Percentiles rank a stretch among this genome's conserved stretches.
Evolutionary conservation across 352 stramenopile genomes (phyloP).

Genomic region (Hyaloperonospora brassicae): DNA sequence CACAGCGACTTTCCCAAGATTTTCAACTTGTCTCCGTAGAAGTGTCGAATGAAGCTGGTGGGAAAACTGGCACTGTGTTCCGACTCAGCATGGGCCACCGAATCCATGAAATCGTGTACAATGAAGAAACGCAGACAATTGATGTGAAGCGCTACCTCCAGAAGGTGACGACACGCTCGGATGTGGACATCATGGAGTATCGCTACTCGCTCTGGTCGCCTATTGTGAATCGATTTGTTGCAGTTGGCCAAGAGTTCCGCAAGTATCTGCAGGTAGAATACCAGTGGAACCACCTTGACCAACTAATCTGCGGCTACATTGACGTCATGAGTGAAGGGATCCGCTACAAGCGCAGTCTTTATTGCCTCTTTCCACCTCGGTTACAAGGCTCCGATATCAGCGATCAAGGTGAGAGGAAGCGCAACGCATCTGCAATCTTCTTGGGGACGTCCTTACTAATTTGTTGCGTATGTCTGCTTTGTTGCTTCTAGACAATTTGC

Average conservation of each 20-base stretch:
- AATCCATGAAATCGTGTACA: slow-evolving; percentile 84
- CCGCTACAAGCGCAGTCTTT: slow-evolving; percentile 72
- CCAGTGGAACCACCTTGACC: slow-evolving; percentile 81
- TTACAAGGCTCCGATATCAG: slow-evolving; percentile 24
- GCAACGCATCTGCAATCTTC: not conserved
- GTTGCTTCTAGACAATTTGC: slow-evolving; percentile 37
- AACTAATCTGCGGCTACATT: slow-evolving; percentile 81
- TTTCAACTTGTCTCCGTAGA: slow-evolving; percentile 80
- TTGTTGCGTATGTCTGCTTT: not conserved
- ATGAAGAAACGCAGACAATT: slow-evolving; percentile 78
- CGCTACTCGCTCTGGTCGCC: slow-evolving; percentile 74
- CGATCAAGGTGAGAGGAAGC: slow-evolving; percentile 24
- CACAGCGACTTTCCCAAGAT: slow-evolving; percentile 74
- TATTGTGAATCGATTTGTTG: slow-evolving; percentile 52
- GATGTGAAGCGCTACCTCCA: slow-evolving; percentile 83
- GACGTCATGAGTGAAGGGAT: slow-evolving; percentile 82
- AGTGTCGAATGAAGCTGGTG: slow-evolving; percentile 25
- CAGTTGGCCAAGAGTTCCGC: slow-evolving; percentile 69
- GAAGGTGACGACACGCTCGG: slow-evolving; percentile 45
- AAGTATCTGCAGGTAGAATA: slow-evolving; percentile 79
- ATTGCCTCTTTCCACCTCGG: slow-evolving; percentile 56
- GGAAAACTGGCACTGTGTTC: slow-evolving; percentile 39
- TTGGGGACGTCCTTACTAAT: slow-evolving; percentile 7
- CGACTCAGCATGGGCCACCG: slow-evolving; percentile 82
- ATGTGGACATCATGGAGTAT: slow-evolving; percentile 80